Evolutionary conservation across 1,284 basidiomycete species (phyloP).

Genomic region (Cutaneotrichosporon cyanovorans): DNA sequence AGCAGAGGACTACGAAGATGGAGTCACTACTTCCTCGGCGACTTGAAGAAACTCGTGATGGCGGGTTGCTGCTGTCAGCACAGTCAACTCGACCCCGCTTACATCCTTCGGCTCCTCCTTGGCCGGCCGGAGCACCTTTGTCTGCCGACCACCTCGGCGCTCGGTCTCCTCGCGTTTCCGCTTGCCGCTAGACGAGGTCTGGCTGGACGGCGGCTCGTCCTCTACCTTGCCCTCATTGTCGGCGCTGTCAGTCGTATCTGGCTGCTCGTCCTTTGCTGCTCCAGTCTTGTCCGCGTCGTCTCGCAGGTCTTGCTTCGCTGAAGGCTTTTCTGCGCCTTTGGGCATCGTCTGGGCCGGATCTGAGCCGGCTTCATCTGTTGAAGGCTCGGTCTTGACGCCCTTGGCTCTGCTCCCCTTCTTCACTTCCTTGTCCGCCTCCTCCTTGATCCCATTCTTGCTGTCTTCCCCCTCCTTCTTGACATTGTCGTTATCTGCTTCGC

Average conservation of each 20-base stretch:
- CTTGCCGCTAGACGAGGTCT: background rate
- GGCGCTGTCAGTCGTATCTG: background rate
- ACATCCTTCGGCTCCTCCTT: conserved; percentile 22
- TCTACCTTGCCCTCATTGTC: background rate
- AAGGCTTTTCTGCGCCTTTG: too few relatives aligned
- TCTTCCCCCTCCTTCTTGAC: background rate
- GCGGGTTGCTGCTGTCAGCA: conserved; percentile 26
- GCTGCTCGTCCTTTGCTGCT: background rate
- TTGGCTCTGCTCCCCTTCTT: too few relatives aligned
- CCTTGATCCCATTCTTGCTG: background rate
- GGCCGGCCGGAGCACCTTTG: conserved; percentile 24
- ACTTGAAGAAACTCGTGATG: conserved; percentile 36
- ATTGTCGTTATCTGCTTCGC: background rate
- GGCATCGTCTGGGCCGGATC: too few relatives aligned
- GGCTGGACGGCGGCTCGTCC: background rate
- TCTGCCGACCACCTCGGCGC: conserved; percentile 28
- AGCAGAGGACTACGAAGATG: too few relatives aligned
- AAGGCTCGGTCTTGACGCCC: background rate
- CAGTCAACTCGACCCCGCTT: conserved; percentile 2
- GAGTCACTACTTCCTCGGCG: conserved; percentile 22
- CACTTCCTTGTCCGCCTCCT: conserved; percentile 1
- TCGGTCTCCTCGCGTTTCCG: conserved; percentile 3
- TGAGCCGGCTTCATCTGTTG: too few relatives aligned
- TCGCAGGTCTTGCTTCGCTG: too few relatives aligned
- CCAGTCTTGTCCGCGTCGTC: too few relatives aligned